phyloP scores from a whole-genome alignment of 371 early-diverging fungal genomes.

The Apophysomyces elegans region DNA sequence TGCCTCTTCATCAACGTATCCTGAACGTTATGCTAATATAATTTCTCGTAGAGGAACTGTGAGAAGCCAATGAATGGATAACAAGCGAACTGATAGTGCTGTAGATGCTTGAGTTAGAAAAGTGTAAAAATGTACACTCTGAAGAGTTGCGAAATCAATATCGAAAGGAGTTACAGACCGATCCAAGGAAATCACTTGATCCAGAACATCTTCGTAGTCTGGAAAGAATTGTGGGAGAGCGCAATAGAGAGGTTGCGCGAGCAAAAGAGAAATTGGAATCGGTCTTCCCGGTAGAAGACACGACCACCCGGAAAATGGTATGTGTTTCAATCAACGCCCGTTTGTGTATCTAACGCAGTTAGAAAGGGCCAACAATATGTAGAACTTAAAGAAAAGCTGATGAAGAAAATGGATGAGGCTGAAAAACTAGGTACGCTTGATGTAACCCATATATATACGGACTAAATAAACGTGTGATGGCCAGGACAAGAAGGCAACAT shows the following conservation, averaged over 20 bases:
- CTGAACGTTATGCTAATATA: background rate
- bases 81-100: background rate
- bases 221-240: slow-evolving; percentile 1
- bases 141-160: background rate
- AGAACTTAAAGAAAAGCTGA: background rate
- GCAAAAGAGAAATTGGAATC: slow-evolving; percentile 4
- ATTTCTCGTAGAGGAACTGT: background rate
- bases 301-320: background rate
- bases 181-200: slow-evolving; percentile 11
- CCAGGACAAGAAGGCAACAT: background rate
- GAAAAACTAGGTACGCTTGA: background rate
- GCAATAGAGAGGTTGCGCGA: background rate
- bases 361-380: background rate
- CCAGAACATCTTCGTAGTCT: slow-evolving; percentile 13
- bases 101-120: slow-evolving; percentile 3
- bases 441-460: too few species aligned
- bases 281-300: background rate
- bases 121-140: slow-evolving; percentile 2
- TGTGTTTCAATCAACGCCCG: background rate
- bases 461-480: too few species aligned
- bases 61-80: background rate
- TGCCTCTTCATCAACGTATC: background rate
- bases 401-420: background rate
- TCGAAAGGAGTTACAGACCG: slow-evolving; percentile 2
- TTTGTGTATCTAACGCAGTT: background rate